Conservation (phyloP, 352 stramenopile species). For the Phytophthora tentaculata region DNA sequence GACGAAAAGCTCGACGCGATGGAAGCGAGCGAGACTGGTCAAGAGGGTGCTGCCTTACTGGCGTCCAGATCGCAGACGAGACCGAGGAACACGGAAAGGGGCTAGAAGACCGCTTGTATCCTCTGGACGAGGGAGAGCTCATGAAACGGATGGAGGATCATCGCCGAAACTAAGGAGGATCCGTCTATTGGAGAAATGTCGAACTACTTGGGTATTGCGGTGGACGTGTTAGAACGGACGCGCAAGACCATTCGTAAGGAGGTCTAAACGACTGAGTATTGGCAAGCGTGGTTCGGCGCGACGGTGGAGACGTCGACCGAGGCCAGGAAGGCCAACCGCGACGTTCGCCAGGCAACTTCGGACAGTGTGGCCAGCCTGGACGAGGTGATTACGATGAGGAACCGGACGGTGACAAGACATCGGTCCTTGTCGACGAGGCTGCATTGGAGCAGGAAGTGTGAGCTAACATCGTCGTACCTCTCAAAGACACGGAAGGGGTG, state of each 20-base stretch:
- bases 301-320: background rate
- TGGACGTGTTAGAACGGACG: background rate
- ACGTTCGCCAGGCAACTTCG: background rate
- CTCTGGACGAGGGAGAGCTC: background rate
- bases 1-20: background rate
- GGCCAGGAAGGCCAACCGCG: background rate
- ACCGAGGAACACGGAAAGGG: background rate
- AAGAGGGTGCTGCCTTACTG: background rate
- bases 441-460: too few relatives aligned
- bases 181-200: background rate
- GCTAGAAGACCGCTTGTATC: background rate
- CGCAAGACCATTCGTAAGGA: background rate
- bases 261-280: background rate
- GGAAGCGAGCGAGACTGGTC: background rate
- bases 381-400: too few relatives aligned
- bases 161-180: background rate
- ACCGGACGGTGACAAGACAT: too few relatives aligned
- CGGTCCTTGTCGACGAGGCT: too few relatives aligned
- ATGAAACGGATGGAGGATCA: background rate
- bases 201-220: background rate
- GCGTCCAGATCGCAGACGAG: background rate
- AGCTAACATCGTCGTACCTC: too few relatives aligned
- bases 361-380: too few relatives aligned
- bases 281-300: background rate
- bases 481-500: too few relatives aligned